These are phyloP conservation scores for Penicillium concentricum DNA, from an alignment of 2,329 filamentous ascomycete genomes.

Conservation along the genomic window DNA sequence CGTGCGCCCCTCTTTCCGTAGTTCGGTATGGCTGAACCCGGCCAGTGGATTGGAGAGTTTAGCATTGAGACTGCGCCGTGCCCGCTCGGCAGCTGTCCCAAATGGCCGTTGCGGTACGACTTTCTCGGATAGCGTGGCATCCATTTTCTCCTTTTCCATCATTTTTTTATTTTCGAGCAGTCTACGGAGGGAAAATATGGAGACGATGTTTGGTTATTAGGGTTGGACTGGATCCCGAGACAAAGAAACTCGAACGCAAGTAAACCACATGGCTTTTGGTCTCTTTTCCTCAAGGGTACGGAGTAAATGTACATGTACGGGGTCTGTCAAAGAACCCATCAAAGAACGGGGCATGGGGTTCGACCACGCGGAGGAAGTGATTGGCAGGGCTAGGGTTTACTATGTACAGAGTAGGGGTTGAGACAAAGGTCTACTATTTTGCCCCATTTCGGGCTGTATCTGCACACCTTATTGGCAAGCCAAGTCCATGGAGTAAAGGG, in stretches of 20 bases:
- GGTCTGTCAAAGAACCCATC: neutral
- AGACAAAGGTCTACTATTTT: neutral
- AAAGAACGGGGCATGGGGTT: neutral
- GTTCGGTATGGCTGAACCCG: conserved; percentile 50
- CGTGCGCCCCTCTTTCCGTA: conserved; percentile 56
- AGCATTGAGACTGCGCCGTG: conserved; percentile 45
- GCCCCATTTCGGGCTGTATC: neutral
- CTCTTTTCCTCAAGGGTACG: neutral
- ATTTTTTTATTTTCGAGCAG: neutral
- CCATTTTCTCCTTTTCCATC: neutral
- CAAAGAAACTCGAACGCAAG: conserved; percentile 5
- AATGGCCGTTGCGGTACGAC: conserved; percentile 25
- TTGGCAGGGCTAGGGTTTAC: neutral
- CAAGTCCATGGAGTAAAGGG: neutral
- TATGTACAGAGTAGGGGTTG: neutral
- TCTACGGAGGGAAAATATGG: neutral
- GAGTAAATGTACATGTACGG: neutral
- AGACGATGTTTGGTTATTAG: neutral
- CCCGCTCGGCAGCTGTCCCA: conserved; percentile 40
- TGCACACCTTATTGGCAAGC: neutral
- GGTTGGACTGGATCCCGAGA: neutral
- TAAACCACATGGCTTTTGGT: neutral
- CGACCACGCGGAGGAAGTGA: neutral
- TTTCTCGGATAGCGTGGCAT: conserved; percentile 5
- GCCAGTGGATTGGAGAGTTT: conserved; percentile 56